phyloP scores from a whole-genome alignment of 2,329 filamentous ascomycete species.

The Pleoardoris graminearum region DNA sequence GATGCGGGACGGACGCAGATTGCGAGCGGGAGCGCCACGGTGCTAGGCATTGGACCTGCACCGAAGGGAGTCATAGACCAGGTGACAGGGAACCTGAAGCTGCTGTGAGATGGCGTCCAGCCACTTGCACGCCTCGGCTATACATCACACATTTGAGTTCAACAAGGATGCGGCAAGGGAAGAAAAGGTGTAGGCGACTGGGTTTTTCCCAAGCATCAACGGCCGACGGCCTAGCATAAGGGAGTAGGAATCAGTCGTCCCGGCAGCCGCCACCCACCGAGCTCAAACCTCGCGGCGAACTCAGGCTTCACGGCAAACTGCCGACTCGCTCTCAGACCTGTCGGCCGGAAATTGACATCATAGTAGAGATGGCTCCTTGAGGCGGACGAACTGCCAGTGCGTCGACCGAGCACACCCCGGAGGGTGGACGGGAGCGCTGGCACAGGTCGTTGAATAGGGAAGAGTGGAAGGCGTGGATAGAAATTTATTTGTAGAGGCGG shows the following conservation, averaged over 20 bases:
- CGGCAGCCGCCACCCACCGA: constrained; percentile 40
- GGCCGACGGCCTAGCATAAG: constrained; percentile 88
- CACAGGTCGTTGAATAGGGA: constrained; percentile 72
- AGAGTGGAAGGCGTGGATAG: constrained; percentile 16
- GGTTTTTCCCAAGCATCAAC: constrained; percentile 87
- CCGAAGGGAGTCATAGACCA: constrained; percentile 85
- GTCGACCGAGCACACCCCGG: constrained; percentile 70
- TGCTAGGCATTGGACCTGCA: constrained; percentile 74
- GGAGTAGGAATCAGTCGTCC: constrained; percentile 56
- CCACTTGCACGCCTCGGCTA: background rate
- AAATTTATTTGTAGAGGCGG: constrained; percentile 37
- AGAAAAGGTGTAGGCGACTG: constrained; percentile 69
- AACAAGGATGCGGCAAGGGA: background rate
- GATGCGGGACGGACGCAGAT: constrained; percentile 99
- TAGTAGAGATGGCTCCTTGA: constrained; percentile 71
- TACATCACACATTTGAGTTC: background rate
- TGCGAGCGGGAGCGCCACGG: constrained; percentile 86
- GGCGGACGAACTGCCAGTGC: constrained; percentile 81
- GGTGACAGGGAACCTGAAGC: constrained; percentile 82
- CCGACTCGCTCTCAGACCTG: constrained; percentile 84
- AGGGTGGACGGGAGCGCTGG: constrained; percentile 70
- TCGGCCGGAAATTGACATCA: constrained; percentile 94
- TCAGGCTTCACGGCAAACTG: constrained; percentile 57
- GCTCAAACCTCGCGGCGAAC: constrained; percentile 44
- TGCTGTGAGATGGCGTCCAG: constrained; percentile 60